Evolutionary conservation across 768 basidiomycete genomes (phyloP).

Genomic region (Lactarius sp.): DNA sequence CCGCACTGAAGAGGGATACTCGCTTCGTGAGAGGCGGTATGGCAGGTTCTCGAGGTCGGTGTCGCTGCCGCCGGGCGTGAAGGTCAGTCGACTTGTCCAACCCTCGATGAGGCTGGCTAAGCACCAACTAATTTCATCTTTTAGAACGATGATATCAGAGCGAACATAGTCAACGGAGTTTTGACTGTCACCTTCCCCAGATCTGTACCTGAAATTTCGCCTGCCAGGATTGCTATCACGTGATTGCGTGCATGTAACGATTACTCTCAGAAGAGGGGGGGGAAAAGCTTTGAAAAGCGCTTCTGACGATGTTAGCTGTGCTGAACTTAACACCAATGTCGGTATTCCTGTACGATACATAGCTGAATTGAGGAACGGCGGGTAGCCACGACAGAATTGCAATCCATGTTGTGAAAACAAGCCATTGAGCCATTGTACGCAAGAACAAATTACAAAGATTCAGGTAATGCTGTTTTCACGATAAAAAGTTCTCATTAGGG

Average conservation of each 20-base stretch:
- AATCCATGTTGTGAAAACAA: background rate
- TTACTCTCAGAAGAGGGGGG: background rate
- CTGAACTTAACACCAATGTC: background rate
- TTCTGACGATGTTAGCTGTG: background rate
- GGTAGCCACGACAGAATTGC: background rate
- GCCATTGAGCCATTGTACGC: background rate
- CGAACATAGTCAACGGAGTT: conserved; percentile 32
- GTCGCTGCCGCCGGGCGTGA: conserved; percentile 24
- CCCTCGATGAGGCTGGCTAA: background rate
- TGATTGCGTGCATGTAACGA: background rate
- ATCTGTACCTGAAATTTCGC: conserved; percentile 15
- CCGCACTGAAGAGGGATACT: conserved; percentile 35
- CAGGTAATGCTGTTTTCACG: background rate
- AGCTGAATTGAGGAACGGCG: background rate
- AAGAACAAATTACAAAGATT: background rate
- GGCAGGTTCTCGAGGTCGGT: conserved; percentile 32
- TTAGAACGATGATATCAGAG: conserved; percentile 31
- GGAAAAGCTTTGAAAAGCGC: background rate
- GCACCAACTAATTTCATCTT: background rate
- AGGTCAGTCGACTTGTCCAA: conserved; percentile 17
- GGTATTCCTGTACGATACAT: conserved; percentile 5
- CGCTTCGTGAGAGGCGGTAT: conserved; percentile 33
- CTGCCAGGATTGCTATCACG: conserved; percentile 12
- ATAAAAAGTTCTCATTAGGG: no score
- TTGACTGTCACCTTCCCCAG: conserved; percentile 31